Conservation (phyloP, 208 protist genomes). For the Trypanosomatidae sp. region DNA sequence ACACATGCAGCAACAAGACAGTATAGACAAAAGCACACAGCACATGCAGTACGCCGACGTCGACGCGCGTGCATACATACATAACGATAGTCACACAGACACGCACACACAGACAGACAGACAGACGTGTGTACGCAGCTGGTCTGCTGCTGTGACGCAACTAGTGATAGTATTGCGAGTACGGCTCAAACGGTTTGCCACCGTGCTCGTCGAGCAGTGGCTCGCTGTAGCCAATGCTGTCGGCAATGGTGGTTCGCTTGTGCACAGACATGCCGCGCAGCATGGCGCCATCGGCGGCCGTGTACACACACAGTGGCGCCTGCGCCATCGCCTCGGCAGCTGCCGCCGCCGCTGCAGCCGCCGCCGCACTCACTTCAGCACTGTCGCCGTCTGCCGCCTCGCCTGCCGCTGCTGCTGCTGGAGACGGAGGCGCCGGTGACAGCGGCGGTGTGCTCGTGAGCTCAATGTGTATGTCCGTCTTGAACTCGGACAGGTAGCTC, state of each 20-base stretch:
- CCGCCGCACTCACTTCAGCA: too few species aligned
- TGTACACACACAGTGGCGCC: conserved; percentile 49
- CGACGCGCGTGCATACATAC: neutral
- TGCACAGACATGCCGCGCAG: conserved; percentile 45
- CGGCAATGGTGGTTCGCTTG: conserved; percentile 38
- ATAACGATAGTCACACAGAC: too few species aligned
- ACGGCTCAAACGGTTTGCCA: conserved; percentile 20
- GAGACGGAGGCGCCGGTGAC: neutral
- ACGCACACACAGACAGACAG: neutral
- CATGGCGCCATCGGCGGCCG: conserved; percentile 24
- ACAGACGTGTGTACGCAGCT: neutral
- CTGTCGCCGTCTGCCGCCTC: too few species aligned
- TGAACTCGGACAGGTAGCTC: conserved; percentile 81
- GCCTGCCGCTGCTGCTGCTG: neutral
- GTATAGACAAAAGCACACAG: conserved; percentile 2
- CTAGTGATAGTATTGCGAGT: neutral
- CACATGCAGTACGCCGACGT: neutral
- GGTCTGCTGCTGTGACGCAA: neutral
- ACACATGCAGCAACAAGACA: conserved; percentile 6
- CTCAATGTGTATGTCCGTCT: conserved; percentile 76
- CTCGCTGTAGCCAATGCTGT: conserved; percentile 57
- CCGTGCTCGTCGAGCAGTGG: conserved; percentile 45
- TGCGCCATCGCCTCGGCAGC: conserved; percentile 1
- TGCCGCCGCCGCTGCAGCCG: too few species aligned
- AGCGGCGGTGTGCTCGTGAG: conserved; percentile 22